Evolutionary conservation across 495 filamentous ascomycete genomes (phyloP), one percentile per base, ranked within the genome.

Genomic region (Pseudomonodictys pantanalensis): DNA sequence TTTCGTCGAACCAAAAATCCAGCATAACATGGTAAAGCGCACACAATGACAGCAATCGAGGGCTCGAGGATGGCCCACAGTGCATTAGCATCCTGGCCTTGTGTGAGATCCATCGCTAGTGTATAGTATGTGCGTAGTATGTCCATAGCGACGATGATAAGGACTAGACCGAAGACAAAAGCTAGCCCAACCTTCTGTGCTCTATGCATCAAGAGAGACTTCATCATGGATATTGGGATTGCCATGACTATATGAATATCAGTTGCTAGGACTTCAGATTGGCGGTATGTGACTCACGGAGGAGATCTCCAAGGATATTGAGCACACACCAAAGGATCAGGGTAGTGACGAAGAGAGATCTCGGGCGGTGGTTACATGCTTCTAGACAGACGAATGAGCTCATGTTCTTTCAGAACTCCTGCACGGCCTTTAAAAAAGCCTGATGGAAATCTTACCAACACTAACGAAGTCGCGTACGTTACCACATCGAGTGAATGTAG

Each of bases 31-130:
- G 51, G 51, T 12, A 54, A 28, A 20, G 51, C 35, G 35, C 51
- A 54, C n/a, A 54, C 51, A 25, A 54, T 54, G 32, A 54, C 51
- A 3, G 51, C 51, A 42, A 54, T 32, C 3, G 18, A 42, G 20
- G 51, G 51, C n/a, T 54, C 51, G 4, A 54, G 35, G 15, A 43
- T 43, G 8, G 20, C 23, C 51, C 35, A 54, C 9, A 54, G 17
- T 10, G 12, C 15, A 28, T 42, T 42, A 7, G 9, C 4, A 15
- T 54, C 51, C 28, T 4, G 51, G 23, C 10, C 22, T 3, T 24
- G 9, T 15, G 18, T 5, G 5, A 54, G 35, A n/a, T 42, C 30
- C 23, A 43, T 23, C 5, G 5, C n/a, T 6, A 22, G 3, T 6
- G 35, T 42, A 43, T 54, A 43, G 10, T 42, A 20, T 3, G 32